Evolutionary conservation across 202 grass and related monocot species (phyloP).

Genomic region (Zoysia matrella): DNA sequence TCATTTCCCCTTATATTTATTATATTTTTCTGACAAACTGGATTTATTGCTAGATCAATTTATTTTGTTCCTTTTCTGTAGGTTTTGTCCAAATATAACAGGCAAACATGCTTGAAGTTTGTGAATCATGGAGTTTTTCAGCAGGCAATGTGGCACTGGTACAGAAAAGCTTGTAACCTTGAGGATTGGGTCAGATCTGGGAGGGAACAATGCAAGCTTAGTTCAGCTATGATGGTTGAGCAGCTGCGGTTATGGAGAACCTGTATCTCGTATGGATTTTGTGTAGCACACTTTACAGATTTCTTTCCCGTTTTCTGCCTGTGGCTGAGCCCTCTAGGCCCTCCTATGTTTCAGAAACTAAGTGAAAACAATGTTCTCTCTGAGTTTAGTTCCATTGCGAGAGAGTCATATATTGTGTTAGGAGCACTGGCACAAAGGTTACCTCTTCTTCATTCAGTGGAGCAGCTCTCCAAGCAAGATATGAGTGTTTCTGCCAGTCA

Average conservation of each 20-base stretch:
- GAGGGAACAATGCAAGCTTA: conserved; percentile 72
- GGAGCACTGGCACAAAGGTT: conserved; percentile 72
- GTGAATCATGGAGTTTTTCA: conserved; percentile 79
- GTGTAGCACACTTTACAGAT: conserved; percentile 71
- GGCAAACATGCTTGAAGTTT: conserved; percentile 85
- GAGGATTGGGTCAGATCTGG: conserved; percentile 74
- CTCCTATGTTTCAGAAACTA: conserved; percentile 66
- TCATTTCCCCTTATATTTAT: conserved; percentile 25
- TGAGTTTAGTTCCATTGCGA: conserved; percentile 83
- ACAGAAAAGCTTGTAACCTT: conserved; percentile 63
- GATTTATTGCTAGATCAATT: conserved; percentile 18
- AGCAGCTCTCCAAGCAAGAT: conserved; percentile 58
- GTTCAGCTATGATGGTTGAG: conserved; percentile 77
- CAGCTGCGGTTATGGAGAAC: conserved; percentile 88
- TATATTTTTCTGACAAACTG: conserved; percentile 34
- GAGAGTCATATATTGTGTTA: conserved; percentile 88
- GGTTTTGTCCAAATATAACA: conserved; percentile 83
- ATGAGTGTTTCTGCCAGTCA: conserved; percentile 34
- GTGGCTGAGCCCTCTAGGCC: conserved; percentile 76
- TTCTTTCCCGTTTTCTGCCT: conserved; percentile 82
- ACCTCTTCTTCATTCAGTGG: conserved; percentile 71
- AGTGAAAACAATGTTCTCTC: conserved; percentile 59
- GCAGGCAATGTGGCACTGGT: conserved; percentile 87
- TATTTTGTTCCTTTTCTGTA: conserved; percentile 35
- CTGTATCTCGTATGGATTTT: conserved; percentile 86